Base-by-base conservation (phyloP, 1,139 yeast genomes). In the Blastobotrys raffinosifermentans region DNA sequence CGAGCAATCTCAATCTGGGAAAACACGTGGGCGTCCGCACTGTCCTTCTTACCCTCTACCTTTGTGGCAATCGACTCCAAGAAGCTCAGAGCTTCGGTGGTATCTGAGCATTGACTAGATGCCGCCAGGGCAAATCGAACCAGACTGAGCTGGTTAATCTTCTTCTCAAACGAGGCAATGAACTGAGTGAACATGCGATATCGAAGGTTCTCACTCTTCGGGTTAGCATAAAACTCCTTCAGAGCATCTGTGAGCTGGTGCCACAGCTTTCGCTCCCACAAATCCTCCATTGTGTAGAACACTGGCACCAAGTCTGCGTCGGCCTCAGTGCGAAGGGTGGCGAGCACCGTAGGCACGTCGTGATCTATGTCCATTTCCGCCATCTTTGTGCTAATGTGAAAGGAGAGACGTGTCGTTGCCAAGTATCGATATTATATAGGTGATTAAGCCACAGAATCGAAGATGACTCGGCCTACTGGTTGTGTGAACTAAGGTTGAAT, bases 261-360 rank as follows among this genome's bases (percentile, higher is more conserved):
- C 80, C 81, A 76, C 44, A 75, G 57, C 67, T 85, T 86, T 51
- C 95, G 73, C 58, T 89, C 96, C 64, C 86, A 84, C 46, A 70
- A 70, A 53, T 87, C 96, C 57, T 89, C 97, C 57, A 91, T 74
- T 40, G 80, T 77, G 55, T 79, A 80, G 50, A 83, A 74, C 31
- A 77, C 64, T 29, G 77, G 73, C n/a, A 75, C 71, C 29, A 84
- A 75, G 29, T 80, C 77, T 1, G 77, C 70, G 40, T 79, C 84
- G 6, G 77, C 70, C 54, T 80, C 84, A 58, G 73, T 72, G 43
- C 96, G 75, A 41, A 89, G 67, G 3, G 80, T 71, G 31, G 81
- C 77, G 50, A 87, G 70, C 11, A 80, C 76, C 4, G 85, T 80
- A 25, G 84, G 61, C 20, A 62, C 60, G 47, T 64, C 68, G 45